phyloP scores from a whole-genome alignment of 1,284 basidiomycete genomes.

The Neotropicomus parvogracilis region DNA sequence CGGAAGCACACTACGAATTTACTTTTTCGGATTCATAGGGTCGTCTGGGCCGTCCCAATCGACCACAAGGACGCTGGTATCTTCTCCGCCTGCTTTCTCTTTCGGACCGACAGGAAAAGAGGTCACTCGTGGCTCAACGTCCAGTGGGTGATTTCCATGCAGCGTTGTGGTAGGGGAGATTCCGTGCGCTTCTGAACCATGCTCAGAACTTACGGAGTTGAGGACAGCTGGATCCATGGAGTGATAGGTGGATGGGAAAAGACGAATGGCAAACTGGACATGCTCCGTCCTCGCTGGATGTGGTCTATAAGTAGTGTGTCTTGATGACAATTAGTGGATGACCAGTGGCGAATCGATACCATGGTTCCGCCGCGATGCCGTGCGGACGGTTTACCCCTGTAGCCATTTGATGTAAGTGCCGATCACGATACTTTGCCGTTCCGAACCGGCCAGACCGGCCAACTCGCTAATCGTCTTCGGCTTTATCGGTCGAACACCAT shows the following conservation, averaged over 20 bases:
- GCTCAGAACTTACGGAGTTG: neutral
- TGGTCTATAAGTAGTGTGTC: neutral
- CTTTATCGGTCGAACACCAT: no score
- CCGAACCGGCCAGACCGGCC: no score
- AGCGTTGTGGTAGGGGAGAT: conserved; percentile 14
- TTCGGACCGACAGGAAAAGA: neutral
- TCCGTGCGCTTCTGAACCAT: neutral
- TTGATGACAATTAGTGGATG: neutral
- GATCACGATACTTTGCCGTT: no score
- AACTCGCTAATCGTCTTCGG: no score
- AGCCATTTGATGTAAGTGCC: no score
- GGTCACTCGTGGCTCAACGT: neutral
- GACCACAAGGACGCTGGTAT: conserved; percentile 19
- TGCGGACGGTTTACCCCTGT: no score
- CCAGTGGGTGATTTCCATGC: neutral
- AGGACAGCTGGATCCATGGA: neutral
- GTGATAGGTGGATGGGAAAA: neutral
- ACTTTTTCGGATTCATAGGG: conserved; percentile 37
- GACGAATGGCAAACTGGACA: neutral
- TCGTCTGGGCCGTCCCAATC: conserved; percentile 39
- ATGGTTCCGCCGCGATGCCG: no score
- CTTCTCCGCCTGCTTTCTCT: neutral
- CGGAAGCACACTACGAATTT: neutral
- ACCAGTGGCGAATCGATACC: neutral
- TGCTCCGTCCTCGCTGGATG: neutral